Evolutionary conservation across 495 filamentous ascomycete genomes (phyloP).

Genomic region (Xylaria venustula): DNA sequence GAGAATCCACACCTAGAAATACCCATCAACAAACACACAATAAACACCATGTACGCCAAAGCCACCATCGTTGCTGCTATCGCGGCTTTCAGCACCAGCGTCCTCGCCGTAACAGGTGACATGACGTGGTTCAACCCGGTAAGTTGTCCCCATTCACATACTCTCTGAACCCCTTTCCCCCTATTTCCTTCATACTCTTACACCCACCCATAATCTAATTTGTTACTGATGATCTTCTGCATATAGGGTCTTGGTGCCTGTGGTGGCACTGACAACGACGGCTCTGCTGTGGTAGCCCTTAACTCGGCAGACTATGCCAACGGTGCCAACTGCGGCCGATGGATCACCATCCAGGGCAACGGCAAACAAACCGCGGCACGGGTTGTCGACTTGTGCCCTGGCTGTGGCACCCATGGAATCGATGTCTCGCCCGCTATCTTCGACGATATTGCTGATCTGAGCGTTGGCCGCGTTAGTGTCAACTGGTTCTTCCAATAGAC

Average conservation of each 20-base stretch:
- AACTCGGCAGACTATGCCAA: conserved; percentile 5
- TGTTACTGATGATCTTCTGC: too few relatives aligned
- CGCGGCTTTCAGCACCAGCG: background rate
- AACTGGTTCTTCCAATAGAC: conserved; percentile 16
- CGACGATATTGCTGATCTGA: conserved; percentile 7
- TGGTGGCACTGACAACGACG: background rate
- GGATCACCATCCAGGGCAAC: conserved; percentile 12
- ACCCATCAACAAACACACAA: background rate
- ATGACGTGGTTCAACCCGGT: conserved; percentile 10
- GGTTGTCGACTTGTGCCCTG: conserved; percentile 14
- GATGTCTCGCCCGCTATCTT: conserved; percentile 12
- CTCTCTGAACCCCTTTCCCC: too few relatives aligned
- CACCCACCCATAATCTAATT: too few relatives aligned
- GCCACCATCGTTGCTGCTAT: background rate
- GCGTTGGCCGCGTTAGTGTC: background rate
- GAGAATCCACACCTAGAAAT: too few relatives aligned
- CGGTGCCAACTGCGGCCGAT: conserved; percentile 10
- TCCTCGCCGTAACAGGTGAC: background rate
- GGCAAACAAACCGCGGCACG: background rate
- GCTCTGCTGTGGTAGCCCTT: conserved; percentile 4
- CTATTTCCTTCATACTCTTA: too few relatives aligned
- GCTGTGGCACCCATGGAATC: background rate
- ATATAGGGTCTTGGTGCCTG: conserved; percentile 9
- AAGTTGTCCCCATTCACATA: too few relatives aligned
- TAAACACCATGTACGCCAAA: conserved; percentile 6